Conservation (phyloP, 257 asterid species). For the Solanum corneliomulleri region DNA sequence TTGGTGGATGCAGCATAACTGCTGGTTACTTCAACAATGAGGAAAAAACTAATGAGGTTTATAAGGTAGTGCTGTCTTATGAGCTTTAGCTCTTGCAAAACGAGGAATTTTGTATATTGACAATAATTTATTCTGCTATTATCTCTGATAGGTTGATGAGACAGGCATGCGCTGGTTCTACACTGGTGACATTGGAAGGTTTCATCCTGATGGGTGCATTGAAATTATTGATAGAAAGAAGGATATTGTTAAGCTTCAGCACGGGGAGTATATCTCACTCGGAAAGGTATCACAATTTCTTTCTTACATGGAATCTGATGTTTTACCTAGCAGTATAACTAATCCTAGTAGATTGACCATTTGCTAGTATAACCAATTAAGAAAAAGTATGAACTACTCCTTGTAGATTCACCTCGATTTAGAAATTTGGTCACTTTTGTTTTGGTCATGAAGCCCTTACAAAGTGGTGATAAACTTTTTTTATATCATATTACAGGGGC, state of each 20-base stretch:
- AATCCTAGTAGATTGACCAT: background rate
- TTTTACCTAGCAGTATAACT: background rate
- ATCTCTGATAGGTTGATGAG: slow-evolving; percentile 60
- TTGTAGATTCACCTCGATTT: background rate
- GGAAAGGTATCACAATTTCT: slow-evolving; percentile 49
- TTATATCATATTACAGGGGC: background rate
- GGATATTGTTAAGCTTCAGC: slow-evolving; percentile 90
- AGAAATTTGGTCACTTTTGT: background rate
- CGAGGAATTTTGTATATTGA: background rate
- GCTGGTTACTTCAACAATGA: slow-evolving; percentile 87
- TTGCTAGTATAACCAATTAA: background rate
- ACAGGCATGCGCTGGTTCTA: slow-evolving; percentile 88
- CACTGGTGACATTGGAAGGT: slow-evolving; percentile 82
- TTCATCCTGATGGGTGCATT: slow-evolving; percentile 87
- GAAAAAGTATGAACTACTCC: background rate
- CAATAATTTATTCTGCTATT: background rate
- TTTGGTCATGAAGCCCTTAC: background rate
- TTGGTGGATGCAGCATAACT: slow-evolving; percentile 82
- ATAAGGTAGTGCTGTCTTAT: slow-evolving; percentile 31
- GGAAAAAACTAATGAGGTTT: slow-evolving; percentile 67
- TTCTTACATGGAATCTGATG: background rate
- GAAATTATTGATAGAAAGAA: slow-evolving; percentile 90
- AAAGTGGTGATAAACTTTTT: background rate
- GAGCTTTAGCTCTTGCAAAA: background rate
- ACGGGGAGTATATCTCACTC: slow-evolving; percentile 86